Conservation (phyloP, 352 stramenopile species). For the Pythium guiyangense region DNA sequence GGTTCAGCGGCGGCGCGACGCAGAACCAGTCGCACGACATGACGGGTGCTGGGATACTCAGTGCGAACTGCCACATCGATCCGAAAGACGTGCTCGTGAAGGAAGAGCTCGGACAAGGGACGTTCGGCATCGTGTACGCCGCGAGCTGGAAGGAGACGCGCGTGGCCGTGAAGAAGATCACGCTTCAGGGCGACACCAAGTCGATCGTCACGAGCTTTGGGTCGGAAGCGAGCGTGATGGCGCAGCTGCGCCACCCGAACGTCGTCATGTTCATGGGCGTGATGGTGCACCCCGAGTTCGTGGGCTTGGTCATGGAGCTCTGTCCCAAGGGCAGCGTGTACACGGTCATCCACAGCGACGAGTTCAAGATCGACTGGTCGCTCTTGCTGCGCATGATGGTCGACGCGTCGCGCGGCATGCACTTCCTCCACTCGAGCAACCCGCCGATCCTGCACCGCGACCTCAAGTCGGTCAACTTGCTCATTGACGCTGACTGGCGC, state of each 20-base stretch:
- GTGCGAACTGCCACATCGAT: slow-evolving; percentile 81
- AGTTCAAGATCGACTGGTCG: slow-evolving; percentile 84
- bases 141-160: slow-evolving; percentile 78
- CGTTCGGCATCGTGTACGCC: slow-evolving; percentile 73
- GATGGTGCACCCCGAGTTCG: slow-evolving; percentile 84
- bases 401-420: slow-evolving; percentile 85
- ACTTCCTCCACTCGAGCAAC: slow-evolving; percentile 88
- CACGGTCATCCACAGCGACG: slow-evolving; percentile 69
- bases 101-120: slow-evolving; percentile 72
- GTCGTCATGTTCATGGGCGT: slow-evolving; percentile 91
- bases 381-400: slow-evolving; percentile 85
- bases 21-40: slow-evolving; percentile 45
- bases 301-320: slow-evolving; percentile 87
- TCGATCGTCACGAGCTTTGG: slow-evolving; percentile 81
- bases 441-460: slow-evolving; percentile 88
- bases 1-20: slow-evolving; percentile 74
- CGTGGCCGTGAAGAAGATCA: slow-evolving; percentile 86
- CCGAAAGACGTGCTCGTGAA: slow-evolving; percentile 78
- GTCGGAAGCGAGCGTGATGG: slow-evolving; percentile 79
- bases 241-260: slow-evolving; percentile 77
- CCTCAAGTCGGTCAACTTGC: slow-evolving; percentile 87
- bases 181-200: slow-evolving; percentile 68
- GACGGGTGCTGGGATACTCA: slow-evolving; percentile 49
- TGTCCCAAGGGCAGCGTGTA: slow-evolving; percentile 85
- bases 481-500: slow-evolving; percentile 85